phyloP scores from a whole-genome alignment of 495 filamentous ascomycete species.

The Penicillium paradoxum region DNA sequence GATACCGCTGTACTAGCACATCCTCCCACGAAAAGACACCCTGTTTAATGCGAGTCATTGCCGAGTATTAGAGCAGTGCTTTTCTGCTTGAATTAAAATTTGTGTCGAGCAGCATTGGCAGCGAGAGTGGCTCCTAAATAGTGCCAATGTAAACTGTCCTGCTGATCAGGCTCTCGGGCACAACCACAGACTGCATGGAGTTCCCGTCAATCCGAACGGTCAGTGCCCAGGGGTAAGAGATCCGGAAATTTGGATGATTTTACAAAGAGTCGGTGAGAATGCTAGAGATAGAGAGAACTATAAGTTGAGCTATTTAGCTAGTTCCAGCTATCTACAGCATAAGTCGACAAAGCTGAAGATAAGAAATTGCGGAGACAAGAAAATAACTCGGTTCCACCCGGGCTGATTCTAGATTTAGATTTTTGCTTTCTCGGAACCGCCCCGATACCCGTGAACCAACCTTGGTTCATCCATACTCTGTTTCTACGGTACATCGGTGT shows the following conservation, averaged over 20 bases:
- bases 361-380: neutral
- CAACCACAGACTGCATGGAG: conserved; percentile 8
- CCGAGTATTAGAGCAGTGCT: neutral
- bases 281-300: neutral
- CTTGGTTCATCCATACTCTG: neutral
- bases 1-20: conserved; percentile 43
- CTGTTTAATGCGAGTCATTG: conserved; percentile 39
- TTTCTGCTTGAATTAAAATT: neutral
- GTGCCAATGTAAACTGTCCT: conserved; percentile 1
- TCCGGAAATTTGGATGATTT: neutral
- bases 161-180: conserved; percentile 14
- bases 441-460: neutral
- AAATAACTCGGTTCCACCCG: neutral
- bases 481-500: too few species aligned
- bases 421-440: neutral
- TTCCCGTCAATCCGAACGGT: conserved; percentile 18
- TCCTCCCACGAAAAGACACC: conserved; percentile 48
- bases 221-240: neutral
- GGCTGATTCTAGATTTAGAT: neutral
- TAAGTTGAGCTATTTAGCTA: neutral
- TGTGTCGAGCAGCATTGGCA: neutral
- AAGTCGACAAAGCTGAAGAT: neutral
- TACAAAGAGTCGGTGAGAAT: conserved; percentile 12
- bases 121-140: neutral
- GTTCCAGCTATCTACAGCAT: neutral